Percentiles rank a stretch among this genome's conserved stretches.
Conservation (phyloP, 768 basidiomycete species). For the Paxillus ammoniavirescens region DNA sequence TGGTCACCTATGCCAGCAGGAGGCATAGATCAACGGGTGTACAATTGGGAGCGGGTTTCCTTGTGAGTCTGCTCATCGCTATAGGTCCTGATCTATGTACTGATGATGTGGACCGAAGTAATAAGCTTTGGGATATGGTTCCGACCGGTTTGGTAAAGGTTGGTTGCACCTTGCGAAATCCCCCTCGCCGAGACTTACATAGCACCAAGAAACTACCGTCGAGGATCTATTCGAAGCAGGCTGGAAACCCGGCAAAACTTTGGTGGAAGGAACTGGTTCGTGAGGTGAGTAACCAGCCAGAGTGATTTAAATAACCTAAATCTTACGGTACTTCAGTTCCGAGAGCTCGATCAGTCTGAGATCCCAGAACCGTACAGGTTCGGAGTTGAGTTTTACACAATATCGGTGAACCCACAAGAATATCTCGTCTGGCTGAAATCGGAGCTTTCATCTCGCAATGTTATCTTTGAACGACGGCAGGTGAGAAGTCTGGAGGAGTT, state of each 20-base stretch:
- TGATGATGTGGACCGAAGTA: slow-evolving; percentile 24
- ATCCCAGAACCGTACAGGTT: slow-evolving; percentile 33
- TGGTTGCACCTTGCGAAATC: neutral
- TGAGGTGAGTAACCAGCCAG: slow-evolving; percentile 30
- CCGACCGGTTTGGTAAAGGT: slow-evolving; percentile 42
- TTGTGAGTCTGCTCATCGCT: slow-evolving; percentile 33
- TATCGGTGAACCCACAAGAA: slow-evolving; percentile 47
- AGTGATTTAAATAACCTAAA: neutral
- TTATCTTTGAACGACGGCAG: slow-evolving; percentile 41
- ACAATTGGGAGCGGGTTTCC: slow-evolving; percentile 39
- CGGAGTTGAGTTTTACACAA: slow-evolving; percentile 46
- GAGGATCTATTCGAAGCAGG: slow-evolving; percentile 28
- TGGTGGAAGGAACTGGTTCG: slow-evolving; percentile 42
- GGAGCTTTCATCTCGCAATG: slow-evolving; percentile 37
- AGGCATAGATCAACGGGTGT: slow-evolving; percentile 30
- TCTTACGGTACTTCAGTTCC: slow-evolving; percentile 27
- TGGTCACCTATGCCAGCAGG: slow-evolving; percentile 45
- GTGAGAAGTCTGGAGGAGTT: slow-evolving; percentile 48
- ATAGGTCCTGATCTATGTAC: neutral
- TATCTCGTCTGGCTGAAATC: slow-evolving; percentile 51
- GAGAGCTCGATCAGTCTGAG: slow-evolving; percentile 29
- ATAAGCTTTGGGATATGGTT: slow-evolving; percentile 49
- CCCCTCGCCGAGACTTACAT: slow-evolving; percentile 1
- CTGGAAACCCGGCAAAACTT: slow-evolving; percentile 17
- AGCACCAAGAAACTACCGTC: slow-evolving; percentile 37